phyloP scores from a whole-genome alignment of 331 rosid species.

The Malus hybrid region DNA sequence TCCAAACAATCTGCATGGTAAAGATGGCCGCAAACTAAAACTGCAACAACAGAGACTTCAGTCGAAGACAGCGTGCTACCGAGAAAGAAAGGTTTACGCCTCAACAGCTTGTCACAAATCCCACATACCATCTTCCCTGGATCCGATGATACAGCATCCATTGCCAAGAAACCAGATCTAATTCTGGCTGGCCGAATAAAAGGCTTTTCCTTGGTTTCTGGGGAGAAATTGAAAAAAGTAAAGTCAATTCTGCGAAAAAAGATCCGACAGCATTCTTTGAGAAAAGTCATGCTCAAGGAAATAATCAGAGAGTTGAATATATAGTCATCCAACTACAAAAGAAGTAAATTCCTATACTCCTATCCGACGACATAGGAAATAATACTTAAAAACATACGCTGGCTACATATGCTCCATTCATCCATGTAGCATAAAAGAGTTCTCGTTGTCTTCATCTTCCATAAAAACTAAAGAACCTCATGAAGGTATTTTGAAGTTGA shows the following conservation, averaged over 20 bases:
- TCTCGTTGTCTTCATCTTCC: background rate
- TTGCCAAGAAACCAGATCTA: constrained; percentile 37
- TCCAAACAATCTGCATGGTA: constrained; percentile 91
- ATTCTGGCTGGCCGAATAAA: constrained; percentile 64
- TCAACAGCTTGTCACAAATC: constrained; percentile 63
- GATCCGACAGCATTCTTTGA: background rate
- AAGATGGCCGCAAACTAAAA: constrained; percentile 79
- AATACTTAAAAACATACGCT: background rate
- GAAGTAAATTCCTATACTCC: background rate
- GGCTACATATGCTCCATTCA: background rate
- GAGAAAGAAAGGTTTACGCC: constrained; percentile 37
- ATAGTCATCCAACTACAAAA: background rate
- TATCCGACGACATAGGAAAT: no score
- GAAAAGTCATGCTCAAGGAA: background rate
- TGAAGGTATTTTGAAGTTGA: background rate
- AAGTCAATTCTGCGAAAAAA: background rate
- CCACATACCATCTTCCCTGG: constrained; percentile 50
- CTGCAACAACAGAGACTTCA: constrained; percentile 69
- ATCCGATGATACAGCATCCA: constrained; percentile 40
- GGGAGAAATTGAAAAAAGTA: background rate
- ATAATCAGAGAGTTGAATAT: background rate
- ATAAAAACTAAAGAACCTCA: background rate
- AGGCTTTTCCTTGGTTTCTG: constrained; percentile 52
- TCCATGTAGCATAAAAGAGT: background rate
- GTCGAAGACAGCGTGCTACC: constrained; percentile 37